Evolutionary conservation across 164 flowering plant species (phyloP), one percentile per base, ranked within the genome.

Genomic region (Vitis amurensis): DNA sequence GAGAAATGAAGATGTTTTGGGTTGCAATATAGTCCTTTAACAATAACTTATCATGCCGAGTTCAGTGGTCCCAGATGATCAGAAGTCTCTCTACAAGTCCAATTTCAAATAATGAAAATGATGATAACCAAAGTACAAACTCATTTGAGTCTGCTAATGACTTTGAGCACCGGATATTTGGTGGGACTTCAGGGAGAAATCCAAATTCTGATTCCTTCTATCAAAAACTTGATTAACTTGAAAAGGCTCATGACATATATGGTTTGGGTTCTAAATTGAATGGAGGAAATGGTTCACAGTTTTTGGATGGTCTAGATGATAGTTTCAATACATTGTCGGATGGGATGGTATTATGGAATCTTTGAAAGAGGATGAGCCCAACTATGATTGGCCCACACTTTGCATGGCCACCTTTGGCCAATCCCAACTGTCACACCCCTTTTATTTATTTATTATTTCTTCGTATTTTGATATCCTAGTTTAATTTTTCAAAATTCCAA

Each of bases 141-240:
- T 62, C 82, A 47, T 71, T 59, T 63, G 97, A 89, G 83, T 68
- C 91, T 13, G 73, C 56, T 37, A 93, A 90, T 70, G 90, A 90
- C 12, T 89, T 80, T 71, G 90, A 80, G 78, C 71, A 68, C 59
- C 78, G 90, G 37, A 88, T 91, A 9, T 91, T 88, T 75, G 80
- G 89, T 68, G 83, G 77, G 7, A 11, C 4, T 64, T 52, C 80
- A 8, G 80, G 71, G n/a, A 80, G 59, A 31, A 73, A 59, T 63
- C 61, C 77, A 70, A 77, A 51, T 31, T 66, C 69, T 19, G 81
- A 76, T 73, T 27, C 87, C 3, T 84, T 91, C 58, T 90, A 57
- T 66, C 75, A 70, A 47, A 83, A 86, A 65, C 80, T 87, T 53
- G 89, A 86, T 76, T 79, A 71, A 67, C 68, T 84, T 59, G 81